Percentiles rank a stretch among this genome's conserved stretches.
Evolutionary conservation across 2,329 filamentous ascomycete species (phyloP).

Genomic region (Cryphonectria parasitica): DNA sequence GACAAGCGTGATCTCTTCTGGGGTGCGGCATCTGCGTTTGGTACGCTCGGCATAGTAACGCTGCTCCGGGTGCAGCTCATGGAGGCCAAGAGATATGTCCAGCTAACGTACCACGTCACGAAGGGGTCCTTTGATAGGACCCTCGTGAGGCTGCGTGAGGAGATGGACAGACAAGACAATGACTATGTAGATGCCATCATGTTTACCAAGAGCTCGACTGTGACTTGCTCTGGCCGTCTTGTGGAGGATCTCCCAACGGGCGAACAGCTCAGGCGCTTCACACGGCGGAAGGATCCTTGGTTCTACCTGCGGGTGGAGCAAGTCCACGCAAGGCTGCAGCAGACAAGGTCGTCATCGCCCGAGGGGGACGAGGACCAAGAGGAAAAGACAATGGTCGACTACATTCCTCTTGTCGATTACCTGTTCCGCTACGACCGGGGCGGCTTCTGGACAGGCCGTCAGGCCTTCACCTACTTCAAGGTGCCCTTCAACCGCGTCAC

Average conservation of each 20-base stretch:
- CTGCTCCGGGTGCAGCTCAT: constrained; percentile 61
- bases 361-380: no score
- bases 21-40: constrained; percentile 62
- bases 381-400: constrained; percentile 35
- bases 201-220: constrained; percentile 57
- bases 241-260: constrained; percentile 49
- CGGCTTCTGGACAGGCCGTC: constrained; percentile 68
- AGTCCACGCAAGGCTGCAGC: constrained; percentile 37
- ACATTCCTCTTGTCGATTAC: constrained; percentile 67
- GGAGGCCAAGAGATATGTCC: constrained; percentile 57
- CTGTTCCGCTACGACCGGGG: constrained; percentile 74
- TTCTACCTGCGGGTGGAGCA: constrained; percentile 70
- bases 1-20: constrained; percentile 60
- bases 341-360: constrained; percentile 19
- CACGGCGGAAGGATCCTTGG: constrained; percentile 68
- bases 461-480: constrained; percentile 67
- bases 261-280: constrained; percentile 51
- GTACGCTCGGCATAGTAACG: constrained; percentile 64
- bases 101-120: constrained; percentile 57
- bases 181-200: constrained; percentile 74
- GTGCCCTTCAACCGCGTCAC: constrained; percentile 68
- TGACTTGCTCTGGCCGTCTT: constrained; percentile 65
- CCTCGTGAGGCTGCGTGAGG: constrained; percentile 45
- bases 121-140: constrained; percentile 47
- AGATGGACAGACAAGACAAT: constrained; percentile 38